Percentiles rank a stretch among this genome's conserved stretches.
Evolutionary conservation across 2,329 filamentous ascomycete genomes (phyloP).

Genomic region (Cladosporium halotolerans): DNA sequence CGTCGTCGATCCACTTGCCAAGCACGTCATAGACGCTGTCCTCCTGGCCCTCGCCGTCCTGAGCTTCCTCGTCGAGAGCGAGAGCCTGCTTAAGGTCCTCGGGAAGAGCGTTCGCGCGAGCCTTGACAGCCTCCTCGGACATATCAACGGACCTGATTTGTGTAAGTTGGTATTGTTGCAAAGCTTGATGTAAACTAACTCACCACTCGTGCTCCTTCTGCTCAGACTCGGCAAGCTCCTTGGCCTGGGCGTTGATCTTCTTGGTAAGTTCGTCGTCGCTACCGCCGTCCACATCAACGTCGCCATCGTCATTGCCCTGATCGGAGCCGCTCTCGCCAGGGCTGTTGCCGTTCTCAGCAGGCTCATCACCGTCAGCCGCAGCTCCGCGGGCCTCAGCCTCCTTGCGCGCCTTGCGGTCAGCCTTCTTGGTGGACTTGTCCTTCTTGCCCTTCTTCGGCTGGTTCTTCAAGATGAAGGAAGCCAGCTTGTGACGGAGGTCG

Average conservation of each 20-base stretch:
- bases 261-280: constrained; percentile 91
- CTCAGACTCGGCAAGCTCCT: constrained; percentile 63
- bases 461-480: constrained; percentile 95
- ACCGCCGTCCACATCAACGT: constrained; percentile 60
- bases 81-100: constrained; percentile 83
- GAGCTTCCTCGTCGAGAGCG: constrained; percentile 62
- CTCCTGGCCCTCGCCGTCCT: constrained; percentile 73
- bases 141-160: constrained; percentile 67
- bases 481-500: constrained; percentile 89
- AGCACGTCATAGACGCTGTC: constrained; percentile 81
- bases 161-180: not conserved
- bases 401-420: constrained; percentile 77
- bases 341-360: constrained; percentile 51
- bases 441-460: constrained; percentile 91
- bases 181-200: not conserved
- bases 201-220: constrained; percentile 81
- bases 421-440: constrained; percentile 92
- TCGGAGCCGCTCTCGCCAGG: constrained; percentile 63
- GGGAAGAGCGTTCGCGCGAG: constrained; percentile 88
- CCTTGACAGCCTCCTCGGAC: constrained; percentile 89
- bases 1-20: constrained; percentile 85
- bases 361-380: constrained; percentile 44
- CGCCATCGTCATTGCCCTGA: constrained; percentile 59
- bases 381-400: constrained; percentile 51
- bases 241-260: constrained; percentile 60